Conservation (phyloP, 1,139 yeast genomes). For the Insectozyma bohioensis region DNA sequence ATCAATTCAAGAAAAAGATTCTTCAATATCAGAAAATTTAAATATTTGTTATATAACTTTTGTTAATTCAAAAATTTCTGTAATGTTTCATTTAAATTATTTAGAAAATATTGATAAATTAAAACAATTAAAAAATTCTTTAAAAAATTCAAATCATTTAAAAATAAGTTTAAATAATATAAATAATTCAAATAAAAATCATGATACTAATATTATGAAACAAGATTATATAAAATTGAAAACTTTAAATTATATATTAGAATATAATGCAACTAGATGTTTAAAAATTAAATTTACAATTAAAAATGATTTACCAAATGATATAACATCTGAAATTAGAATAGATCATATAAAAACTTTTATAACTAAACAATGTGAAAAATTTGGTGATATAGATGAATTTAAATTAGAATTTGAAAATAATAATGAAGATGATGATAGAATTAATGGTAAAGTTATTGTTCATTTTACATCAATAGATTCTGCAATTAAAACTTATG, state of each 20-base stretch:
- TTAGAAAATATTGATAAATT: slow-evolving; percentile 32
- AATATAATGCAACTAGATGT: slow-evolving; percentile 41
- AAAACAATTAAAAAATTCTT: slow-evolving; percentile 23
- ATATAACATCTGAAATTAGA: slow-evolving; percentile 2
- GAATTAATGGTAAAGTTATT: slow-evolving; percentile 16
- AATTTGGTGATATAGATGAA: slow-evolving; percentile 39
- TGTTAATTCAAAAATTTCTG: slow-evolving; percentile 35
- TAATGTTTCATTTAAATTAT: slow-evolving; percentile 36
- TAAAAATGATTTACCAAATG: slow-evolving; percentile 9
- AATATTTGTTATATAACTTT: slow-evolving; percentile 43
- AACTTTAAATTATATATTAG: slow-evolving; percentile 43
- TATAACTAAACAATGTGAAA: slow-evolving; percentile 24
- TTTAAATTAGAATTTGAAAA: slow-evolving; percentile 16
- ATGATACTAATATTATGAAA: slow-evolving; percentile 7
- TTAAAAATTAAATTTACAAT: slow-evolving; percentile 22
- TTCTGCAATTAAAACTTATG: slow-evolving; percentile 39
- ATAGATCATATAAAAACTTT: slow-evolving; percentile 7
- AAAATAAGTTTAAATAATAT: slow-evolving; percentile 28
- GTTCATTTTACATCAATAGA: slow-evolving; percentile 45
- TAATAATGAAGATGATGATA: slow-evolving; percentile 9
- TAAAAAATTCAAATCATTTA: slow-evolving; percentile 31
- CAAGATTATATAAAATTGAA: slow-evolving; percentile 44
- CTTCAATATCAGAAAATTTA: slow-evolving; percentile 15
- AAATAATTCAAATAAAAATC: slow-evolving; percentile 3
- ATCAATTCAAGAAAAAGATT: slow-evolving; percentile 19